phyloP scores from a whole-genome alignment of 116 monocot genomes.

The Zostera marina region DNA sequence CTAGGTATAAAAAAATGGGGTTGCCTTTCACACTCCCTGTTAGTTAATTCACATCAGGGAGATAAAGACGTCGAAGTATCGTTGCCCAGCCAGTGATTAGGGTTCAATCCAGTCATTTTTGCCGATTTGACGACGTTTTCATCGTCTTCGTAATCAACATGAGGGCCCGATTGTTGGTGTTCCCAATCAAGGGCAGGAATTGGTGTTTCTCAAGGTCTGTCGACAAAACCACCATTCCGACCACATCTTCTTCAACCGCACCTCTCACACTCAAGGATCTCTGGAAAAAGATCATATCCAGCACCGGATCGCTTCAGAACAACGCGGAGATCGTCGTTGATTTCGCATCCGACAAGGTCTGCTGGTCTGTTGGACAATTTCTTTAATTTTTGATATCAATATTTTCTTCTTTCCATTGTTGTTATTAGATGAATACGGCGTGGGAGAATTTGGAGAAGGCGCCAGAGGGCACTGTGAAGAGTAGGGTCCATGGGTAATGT shows the following conservation, averaged over 20 bases:
- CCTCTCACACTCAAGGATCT: constrained; percentile 33
- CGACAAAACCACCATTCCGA: constrained; percentile 11
- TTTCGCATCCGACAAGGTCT: constrained; percentile 70
- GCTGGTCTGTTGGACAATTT: no score
- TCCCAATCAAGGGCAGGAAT: constrained; percentile 71
- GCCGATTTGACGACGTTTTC: no score
- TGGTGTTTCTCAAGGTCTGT: constrained; percentile 68
- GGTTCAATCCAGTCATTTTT: no score
- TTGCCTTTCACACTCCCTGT: no score
- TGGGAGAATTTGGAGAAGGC: constrained; percentile 65
- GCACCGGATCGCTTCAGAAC: constrained; percentile 12
- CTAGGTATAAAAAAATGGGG: no score
- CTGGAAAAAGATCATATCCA: constrained; percentile 29
- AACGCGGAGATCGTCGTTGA: constrained; percentile 56
- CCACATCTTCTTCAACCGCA: constrained; percentile 14
- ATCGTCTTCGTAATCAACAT: constrained; percentile 9
- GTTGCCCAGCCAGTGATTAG: no score
- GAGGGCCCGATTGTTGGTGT: constrained; percentile 72
- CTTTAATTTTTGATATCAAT: not conserved
- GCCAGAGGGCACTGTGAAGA: constrained; percentile 61
- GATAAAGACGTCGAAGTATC: no score
- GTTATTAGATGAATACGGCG: constrained; percentile 52
- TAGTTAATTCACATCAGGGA: no score
- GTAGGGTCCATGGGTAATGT: constrained; percentile 52
- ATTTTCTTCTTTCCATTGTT: not conserved